These are phyloP conservation scores for Mortierella sp. DNA, from an alignment of 371 early-diverging fungal species.

Conservation along the genomic window DNA sequence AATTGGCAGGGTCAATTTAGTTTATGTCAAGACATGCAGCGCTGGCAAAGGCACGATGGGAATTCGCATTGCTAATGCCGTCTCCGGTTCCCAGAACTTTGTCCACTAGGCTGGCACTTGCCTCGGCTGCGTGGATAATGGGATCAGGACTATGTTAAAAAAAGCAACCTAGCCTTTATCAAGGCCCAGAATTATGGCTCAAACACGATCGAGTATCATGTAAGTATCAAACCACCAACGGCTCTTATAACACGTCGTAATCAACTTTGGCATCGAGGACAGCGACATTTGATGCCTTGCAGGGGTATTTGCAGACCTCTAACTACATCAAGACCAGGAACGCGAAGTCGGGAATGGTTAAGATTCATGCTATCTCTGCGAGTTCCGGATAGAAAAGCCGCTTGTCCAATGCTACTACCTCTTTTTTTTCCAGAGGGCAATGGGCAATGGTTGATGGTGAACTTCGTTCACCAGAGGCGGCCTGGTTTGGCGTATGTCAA, in stretches of 20 bases:
- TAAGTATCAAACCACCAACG: slow-evolving; percentile 22
- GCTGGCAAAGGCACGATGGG: too few relatives aligned
- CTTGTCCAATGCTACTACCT: slow-evolving; percentile 7
- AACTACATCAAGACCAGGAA: slow-evolving; percentile 22
- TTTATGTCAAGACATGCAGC: slow-evolving; percentile 10
- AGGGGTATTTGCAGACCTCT: slow-evolving; percentile 13
- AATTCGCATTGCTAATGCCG: too few relatives aligned
- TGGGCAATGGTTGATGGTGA: slow-evolving; percentile 23
- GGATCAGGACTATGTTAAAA: too few relatives aligned
- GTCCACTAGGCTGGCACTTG: too few relatives aligned
- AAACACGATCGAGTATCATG: slow-evolving; percentile 16
- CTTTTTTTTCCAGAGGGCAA: slow-evolving; percentile 17
- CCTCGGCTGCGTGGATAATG: too few relatives aligned
- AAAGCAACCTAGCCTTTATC: too few relatives aligned
- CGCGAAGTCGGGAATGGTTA: slow-evolving; percentile 8
- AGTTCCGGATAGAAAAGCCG: slow-evolving; percentile 16
- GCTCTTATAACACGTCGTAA: slow-evolving; percentile 3
- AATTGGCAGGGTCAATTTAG: background rate
- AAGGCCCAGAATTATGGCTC: background rate
- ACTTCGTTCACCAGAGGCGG: slow-evolving; percentile 16
- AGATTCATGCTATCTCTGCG: slow-evolving; percentile 17
- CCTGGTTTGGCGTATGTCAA: slow-evolving; percentile 21
- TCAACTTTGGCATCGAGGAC: slow-evolving; percentile 14
- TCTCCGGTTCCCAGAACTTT: too few relatives aligned
- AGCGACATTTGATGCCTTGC: slow-evolving; percentile 18